Percentiles rank a stretch among this genome's conserved stretches.
These are phyloP conservation scores for Thalassiosira pacifica DNA, from an alignment of 352 stramenopile genomes.

Conservation along the genomic window DNA sequence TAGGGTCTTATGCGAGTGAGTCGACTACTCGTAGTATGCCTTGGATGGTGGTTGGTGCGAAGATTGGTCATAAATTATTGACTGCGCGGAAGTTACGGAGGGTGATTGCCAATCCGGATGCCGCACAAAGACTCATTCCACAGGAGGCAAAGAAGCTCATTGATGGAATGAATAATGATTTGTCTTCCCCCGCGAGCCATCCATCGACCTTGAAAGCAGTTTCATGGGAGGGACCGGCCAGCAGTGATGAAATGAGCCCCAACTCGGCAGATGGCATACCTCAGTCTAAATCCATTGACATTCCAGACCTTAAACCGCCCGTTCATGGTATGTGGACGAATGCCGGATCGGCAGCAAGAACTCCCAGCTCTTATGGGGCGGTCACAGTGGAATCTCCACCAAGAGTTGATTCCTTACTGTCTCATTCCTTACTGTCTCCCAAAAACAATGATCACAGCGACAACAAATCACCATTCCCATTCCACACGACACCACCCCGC, in stretches of 20 bases:
- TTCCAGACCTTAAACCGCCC: conserved; percentile 42
- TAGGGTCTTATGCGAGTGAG: conserved; percentile 40
- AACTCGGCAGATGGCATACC: background rate
- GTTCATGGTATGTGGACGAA: conserved; percentile 82
- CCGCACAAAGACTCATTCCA: conserved; percentile 65
- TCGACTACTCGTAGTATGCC: conserved; percentile 60
- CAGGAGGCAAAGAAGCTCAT: conserved; percentile 58
- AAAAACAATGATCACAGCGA: too few relatives aligned
- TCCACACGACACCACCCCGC: background rate
- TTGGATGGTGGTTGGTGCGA: conserved; percentile 82
- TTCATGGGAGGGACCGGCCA: conserved; percentile 54
- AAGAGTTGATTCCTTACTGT: too few relatives aligned
- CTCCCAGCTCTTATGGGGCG: conserved; percentile 14
- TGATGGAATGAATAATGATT: conserved; percentile 41
- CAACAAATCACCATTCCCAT: too few relatives aligned
- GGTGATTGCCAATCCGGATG: conserved; percentile 66
- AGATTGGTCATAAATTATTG: conserved; percentile 82
- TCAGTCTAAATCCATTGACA: conserved; percentile 40
- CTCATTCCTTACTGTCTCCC: too few relatives aligned
- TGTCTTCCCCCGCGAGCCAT: conserved; percentile 8
- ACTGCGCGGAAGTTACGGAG: conserved; percentile 73
- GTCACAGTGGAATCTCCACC: conserved; percentile 12
- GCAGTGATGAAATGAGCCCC: conserved; percentile 6
- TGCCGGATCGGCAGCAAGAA: conserved; percentile 49
- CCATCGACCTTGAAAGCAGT: conserved; percentile 61